These are phyloP conservation scores for Tarenaya hassleriana DNA, from an alignment of 345 rosid genomes.

Conservation along the genomic window DNA sequence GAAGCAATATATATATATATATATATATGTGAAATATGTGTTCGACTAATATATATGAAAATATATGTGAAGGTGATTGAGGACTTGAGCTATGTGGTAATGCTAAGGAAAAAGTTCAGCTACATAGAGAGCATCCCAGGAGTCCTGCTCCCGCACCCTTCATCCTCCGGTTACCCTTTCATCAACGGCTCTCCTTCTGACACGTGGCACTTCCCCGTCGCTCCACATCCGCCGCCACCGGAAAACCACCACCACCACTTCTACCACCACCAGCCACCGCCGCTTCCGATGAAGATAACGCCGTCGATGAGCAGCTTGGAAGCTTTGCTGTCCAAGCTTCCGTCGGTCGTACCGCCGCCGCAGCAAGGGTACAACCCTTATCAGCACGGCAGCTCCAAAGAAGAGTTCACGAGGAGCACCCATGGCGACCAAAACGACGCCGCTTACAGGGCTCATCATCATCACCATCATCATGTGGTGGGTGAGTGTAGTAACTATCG, in stretches of 20 bases:
- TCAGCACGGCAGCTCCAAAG: conserved; percentile 36
- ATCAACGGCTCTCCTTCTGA: conserved; percentile 38
- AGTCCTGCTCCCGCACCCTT: conserved; percentile 88
- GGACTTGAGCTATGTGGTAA: conserved; percentile 77
- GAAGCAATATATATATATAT: not conserved
- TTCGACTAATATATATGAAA: too few species aligned
- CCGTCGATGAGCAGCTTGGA: conserved; percentile 98
- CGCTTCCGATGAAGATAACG: conserved; percentile 44
- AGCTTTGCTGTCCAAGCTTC: conserved; percentile 92
- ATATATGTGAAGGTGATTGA: conserved; percentile 53
- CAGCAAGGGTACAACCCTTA: conserved; percentile 24
- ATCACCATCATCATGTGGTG: conserved; percentile 21
- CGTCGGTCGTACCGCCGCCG: conserved; percentile 69
- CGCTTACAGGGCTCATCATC: conserved; percentile 22
- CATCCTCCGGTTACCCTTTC: conserved; percentile 63
- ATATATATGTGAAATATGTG: not conserved
- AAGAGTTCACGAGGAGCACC: conserved; percentile 27
- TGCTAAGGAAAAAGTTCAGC: conserved; percentile 74
- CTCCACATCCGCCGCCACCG: conserved; percentile 33
- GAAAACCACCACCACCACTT: conserved; percentile 40
- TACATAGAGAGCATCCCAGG: conserved; percentile 94
- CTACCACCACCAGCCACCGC: conserved; percentile 19
- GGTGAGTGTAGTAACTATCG: conserved; percentile 30
- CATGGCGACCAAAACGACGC: conserved; percentile 21
- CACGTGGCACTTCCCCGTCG: conserved; percentile 49